These are phyloP conservation scores for Galeopsis tetrahit DNA, from an alignment of 257 asterid genomes.

Conservation along the genomic window DNA sequence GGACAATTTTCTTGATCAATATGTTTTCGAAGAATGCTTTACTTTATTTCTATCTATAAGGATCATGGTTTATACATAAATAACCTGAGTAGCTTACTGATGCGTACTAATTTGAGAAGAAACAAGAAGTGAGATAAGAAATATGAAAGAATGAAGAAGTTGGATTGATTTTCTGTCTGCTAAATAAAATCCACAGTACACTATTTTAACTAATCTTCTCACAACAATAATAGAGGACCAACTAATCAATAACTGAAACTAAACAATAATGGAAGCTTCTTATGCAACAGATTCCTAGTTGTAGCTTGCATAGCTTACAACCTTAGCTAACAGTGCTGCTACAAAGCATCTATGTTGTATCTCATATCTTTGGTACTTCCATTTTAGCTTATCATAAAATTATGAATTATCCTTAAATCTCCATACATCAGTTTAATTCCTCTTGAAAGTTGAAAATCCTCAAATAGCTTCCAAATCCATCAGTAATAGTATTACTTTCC, in stretches of 20 bases:
- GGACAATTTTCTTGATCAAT: background rate
- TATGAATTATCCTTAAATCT: background rate
- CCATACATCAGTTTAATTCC: background rate
- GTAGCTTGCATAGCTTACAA: background rate
- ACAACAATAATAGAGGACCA: background rate
- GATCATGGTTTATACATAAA: background rate
- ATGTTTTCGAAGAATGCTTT: background rate
- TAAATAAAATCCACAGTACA: background rate
- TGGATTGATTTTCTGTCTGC: background rate
- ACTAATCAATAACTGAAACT: background rate
- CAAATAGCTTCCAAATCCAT: background rate
- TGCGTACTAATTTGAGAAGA: background rate
- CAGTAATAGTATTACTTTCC: background rate
- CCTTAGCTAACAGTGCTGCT: background rate
- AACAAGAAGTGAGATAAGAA: background rate
- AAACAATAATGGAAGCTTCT: background rate
- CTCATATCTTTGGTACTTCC: background rate
- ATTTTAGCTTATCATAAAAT: background rate
- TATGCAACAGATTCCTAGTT: background rate
- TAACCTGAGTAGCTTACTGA: background rate
- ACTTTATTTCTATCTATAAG: background rate
- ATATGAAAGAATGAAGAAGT: background rate
- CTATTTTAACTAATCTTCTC: background rate
- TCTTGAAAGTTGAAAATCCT: background rate
- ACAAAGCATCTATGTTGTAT: background rate